Evolutionary conservation across 1,284 basidiomycete genomes (phyloP).

Genomic region (Marasmius fiardii): DNA sequence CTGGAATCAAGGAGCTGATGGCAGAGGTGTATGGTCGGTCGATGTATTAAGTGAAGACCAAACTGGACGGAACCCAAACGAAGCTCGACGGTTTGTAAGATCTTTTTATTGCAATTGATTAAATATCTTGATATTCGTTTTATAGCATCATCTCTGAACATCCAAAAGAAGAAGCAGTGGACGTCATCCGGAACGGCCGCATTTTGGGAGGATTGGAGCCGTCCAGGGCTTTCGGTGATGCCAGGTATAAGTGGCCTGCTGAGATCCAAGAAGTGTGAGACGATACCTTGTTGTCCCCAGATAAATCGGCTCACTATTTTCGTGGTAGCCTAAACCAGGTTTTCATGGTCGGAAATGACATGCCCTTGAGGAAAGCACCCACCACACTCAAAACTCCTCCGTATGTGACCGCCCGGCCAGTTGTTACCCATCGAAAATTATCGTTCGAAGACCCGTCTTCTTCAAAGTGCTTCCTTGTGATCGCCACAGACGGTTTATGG

Average conservation of each 20-base stretch:
- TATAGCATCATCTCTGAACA: conserved; percentile 87
- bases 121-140: conserved; percentile 11
- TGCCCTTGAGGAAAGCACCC: conserved; percentile 58
- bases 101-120: conserved; percentile 1
- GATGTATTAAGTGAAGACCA: conserved; percentile 95
- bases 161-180: conserved; percentile 74
- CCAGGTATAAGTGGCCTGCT: conserved; percentile 87
- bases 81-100: conserved; percentile 60
- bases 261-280: conserved; percentile 72
- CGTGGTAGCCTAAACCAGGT: conserved; percentile 57
- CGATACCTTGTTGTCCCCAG: neutral
- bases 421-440: conserved; percentile 79
- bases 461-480: conserved; percentile 68
- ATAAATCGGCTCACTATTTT: conserved; percentile 9
- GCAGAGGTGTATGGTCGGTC: conserved; percentile 76
- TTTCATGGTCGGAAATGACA: conserved; percentile 61
- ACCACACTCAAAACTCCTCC: conserved; percentile 82
- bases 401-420: conserved; percentile 90
- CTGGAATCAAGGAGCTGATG: conserved; percentile 64
- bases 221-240: conserved; percentile 92
- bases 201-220: conserved; percentile 94
- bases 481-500: conserved; percentile 95
- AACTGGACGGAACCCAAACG: conserved; percentile 88
- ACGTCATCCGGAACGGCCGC: conserved; percentile 84
- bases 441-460: conserved; percentile 31